A percentile compares a stretch with the other conserved stretches of the same genome.
Evolutionary conservation across 371 early-diverging fungal species (phyloP).

Genomic region (Funneliformis caledonium): DNA sequence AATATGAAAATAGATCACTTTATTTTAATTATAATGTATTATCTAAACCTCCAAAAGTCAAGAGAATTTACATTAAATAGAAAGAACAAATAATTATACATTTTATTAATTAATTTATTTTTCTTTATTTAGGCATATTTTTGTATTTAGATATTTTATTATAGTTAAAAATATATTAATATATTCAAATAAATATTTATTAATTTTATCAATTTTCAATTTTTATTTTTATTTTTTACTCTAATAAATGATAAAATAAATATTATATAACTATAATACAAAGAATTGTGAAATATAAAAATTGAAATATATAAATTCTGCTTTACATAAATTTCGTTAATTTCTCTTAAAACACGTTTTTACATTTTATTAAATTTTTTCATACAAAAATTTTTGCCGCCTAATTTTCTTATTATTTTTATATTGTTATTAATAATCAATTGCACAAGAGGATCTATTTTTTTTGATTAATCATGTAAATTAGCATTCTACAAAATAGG

Average conservation of each 20-base stretch:
- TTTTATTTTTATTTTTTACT: background rate
- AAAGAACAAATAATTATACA: background rate
- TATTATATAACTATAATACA: background rate
- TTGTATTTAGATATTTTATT: too few species aligned
- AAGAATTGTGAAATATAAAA: slow-evolving; percentile 11
- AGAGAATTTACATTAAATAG: background rate
- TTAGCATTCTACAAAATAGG: background rate
- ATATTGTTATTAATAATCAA: background rate
- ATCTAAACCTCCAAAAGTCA: background rate
- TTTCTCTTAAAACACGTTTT: background rate
- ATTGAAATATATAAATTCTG: slow-evolving; percentile 1
- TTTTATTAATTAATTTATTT: too few species aligned
- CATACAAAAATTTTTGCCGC: background rate
- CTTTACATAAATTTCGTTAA: background rate
- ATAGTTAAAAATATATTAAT: background rate
- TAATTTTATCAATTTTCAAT: background rate
- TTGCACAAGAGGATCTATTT: slow-evolving; percentile 14
- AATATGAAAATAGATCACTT: slow-evolving; percentile 27
- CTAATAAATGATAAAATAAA: too few species aligned
- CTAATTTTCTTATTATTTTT: background rate
- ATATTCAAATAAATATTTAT: background rate
- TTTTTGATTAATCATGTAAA: background rate
- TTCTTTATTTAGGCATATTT: too few species aligned
- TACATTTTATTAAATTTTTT: background rate
- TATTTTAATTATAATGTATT: slow-evolving; percentile 7